Evolutionary conservation across 2,329 filamentous ascomycete genomes (phyloP), one percentile per base, ranked within the genome.

Genomic region (Orbilia javanica): DNA sequence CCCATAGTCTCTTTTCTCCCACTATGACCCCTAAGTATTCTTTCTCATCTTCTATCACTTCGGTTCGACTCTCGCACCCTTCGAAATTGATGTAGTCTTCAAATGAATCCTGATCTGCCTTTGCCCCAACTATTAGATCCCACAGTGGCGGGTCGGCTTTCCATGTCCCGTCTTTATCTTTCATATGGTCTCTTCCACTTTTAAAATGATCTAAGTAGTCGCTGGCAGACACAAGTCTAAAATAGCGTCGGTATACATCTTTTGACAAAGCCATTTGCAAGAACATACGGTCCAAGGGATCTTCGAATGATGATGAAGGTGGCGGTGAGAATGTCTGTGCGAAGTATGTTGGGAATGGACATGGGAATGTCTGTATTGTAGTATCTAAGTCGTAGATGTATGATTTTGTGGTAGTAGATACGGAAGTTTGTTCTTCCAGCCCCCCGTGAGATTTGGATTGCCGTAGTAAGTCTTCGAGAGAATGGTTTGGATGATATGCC

Each of bases 331-430:
- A 77, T 6, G 80, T 81, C 42, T 77, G 67, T 0, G 72, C 66
- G 29, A 80, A 77, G 70, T 81, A 81, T 10, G 39, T 68, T 27
- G 72, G 34, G 39, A 79, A 79, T 5, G 79, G 46, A 31, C 71
- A 66, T 15, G 80, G 80, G 27, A 81, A 81, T 46, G 74, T 74
- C 15, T 55, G 72, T 25, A 81, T 67, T 1, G 46, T 62, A 1
- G 80, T 81, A 52, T 81, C 80, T 7, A 81, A 76, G 53, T 81
- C 80, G 73, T 81, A 81, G 22, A 74, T 71, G 15, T 80, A 75
- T 25, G 73, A 34, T 31, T 63, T 74, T 42, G 57, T 70, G 6
- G 53, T 25, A 4, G 63, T 53, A 2, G 57, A 6, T n/a, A 25
- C 29, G 1, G 6, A 18, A 7, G 20, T 13, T 42, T 46, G 27